Conservation (phyloP, 2,329 filamentous ascomycete genomes). For the Cercospora beticola region DNA sequence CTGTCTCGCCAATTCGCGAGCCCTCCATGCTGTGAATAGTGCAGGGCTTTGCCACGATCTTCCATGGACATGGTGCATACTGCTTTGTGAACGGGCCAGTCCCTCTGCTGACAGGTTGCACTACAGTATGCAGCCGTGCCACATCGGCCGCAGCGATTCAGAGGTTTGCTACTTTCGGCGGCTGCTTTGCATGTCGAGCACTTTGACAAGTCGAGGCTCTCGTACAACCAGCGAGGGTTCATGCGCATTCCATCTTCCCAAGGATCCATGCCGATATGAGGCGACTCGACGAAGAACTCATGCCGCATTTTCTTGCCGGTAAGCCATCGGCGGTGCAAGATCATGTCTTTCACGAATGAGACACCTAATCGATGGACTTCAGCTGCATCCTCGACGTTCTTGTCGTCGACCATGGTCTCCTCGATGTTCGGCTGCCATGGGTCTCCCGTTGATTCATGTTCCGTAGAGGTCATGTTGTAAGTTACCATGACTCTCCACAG, state of each 20-base stretch:
- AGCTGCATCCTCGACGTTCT: slow-evolving; percentile 23
- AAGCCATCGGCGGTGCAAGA: slow-evolving; percentile 19
- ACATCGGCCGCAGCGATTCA: slow-evolving; percentile 26
- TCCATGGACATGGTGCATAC: slow-evolving; percentile 26
- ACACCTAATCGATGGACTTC: slow-evolving; percentile 14
- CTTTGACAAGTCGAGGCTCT: slow-evolving; percentile 10
- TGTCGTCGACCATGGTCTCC: slow-evolving; percentile 31
- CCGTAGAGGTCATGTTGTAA: slow-evolving; percentile 10
- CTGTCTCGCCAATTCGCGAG: slow-evolving; percentile 16
- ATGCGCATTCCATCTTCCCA: slow-evolving; percentile 27
- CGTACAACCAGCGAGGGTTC: slow-evolving; percentile 29
- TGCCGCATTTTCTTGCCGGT: slow-evolving; percentile 23
- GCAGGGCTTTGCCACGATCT: slow-evolving; percentile 26
- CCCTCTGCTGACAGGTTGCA: slow-evolving; percentile 19
- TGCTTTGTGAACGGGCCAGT: slow-evolving; percentile 29
- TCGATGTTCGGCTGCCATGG: slow-evolving; percentile 19
- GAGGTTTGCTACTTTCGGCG: neutral
- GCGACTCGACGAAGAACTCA: slow-evolving; percentile 25
- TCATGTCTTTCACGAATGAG: slow-evolving; percentile 16
- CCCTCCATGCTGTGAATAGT: slow-evolving; percentile 21
- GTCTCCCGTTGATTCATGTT: neutral
- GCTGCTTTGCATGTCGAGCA: slow-evolving; percentile 21
- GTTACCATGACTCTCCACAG: slow-evolving; percentile 26
- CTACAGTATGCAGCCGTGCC: slow-evolving; percentile 29
- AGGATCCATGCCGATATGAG: slow-evolving; percentile 18